Percentiles rank a stretch among this genome's conserved stretches.
phyloP scores from a whole-genome alignment of 108 stramenopile genomes.

The Skeletonema grethae region DNA sequence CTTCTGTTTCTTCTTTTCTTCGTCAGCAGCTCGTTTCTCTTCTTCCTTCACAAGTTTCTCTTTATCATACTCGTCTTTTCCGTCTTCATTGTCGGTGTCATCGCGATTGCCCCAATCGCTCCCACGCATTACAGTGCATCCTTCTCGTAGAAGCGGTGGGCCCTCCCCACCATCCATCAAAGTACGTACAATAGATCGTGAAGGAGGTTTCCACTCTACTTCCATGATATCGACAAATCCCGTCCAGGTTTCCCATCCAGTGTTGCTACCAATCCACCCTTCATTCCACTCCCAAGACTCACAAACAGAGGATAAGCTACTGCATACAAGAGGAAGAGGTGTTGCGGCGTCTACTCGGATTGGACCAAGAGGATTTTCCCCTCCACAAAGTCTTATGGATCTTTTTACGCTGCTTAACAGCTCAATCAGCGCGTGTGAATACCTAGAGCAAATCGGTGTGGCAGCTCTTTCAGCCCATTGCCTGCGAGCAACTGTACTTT shows the following conservation, averaged over 20 bases:
- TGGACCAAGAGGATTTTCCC: constrained; percentile 25
- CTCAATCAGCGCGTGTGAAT: constrained; percentile 81
- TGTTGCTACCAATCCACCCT: constrained; percentile 75
- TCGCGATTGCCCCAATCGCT: constrained; percentile 60
- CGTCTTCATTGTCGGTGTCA: constrained; percentile 62
- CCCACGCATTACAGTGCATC: constrained; percentile 77
- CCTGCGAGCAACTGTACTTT: constrained; percentile 62
- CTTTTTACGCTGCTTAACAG: constrained; percentile 65
- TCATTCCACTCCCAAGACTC: constrained; percentile 65
- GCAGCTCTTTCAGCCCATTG: constrained; percentile 88
- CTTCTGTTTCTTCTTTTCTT: constrained; percentile 13
- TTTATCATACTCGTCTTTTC: constrained; percentile 70
- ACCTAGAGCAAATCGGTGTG: constrained; percentile 80
- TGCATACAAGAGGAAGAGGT: constrained; percentile 29
- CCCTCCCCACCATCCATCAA: constrained; percentile 91
- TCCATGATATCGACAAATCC: constrained; percentile 61
- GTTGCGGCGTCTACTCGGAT: constrained; percentile 70
- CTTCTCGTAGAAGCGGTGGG: constrained; percentile 79
- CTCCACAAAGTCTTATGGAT: constrained; percentile 9
- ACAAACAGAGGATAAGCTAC: background rate
- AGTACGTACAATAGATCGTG: constrained; percentile 63
- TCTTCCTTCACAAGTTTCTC: constrained; percentile 67
- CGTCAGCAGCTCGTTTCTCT: constrained; percentile 39
- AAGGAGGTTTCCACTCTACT: constrained; percentile 75
- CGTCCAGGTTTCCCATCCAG: constrained; percentile 69